Conservation (phyloP, 768 basidiomycete genomes). For the Naganishia vishniacii region DNA sequence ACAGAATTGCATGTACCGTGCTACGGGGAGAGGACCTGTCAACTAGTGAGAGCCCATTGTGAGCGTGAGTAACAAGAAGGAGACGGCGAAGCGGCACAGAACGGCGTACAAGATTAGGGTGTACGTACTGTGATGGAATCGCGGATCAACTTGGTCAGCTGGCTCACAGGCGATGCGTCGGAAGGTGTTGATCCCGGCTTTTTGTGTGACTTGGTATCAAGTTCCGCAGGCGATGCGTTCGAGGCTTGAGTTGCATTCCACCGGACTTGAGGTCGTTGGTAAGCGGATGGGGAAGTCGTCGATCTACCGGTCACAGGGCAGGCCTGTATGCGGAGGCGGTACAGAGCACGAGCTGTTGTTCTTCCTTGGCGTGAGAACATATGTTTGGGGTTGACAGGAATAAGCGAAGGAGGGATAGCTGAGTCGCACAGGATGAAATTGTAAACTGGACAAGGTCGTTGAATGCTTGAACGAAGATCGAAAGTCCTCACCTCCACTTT, state of each 20-base stretch:
- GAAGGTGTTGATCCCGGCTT: no score
- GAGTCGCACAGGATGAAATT: no score
- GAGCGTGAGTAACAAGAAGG: not conserved
- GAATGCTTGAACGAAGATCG: no score
- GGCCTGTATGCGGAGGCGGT: no score
- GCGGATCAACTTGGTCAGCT: conserved; percentile 62
- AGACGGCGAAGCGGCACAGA: no score
- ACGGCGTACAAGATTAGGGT: no score
- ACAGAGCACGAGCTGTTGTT: no score
- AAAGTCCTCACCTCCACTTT: no score
- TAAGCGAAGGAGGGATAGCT: no score
- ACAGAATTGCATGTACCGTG: conserved; percentile 87
- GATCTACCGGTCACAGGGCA: not conserved
- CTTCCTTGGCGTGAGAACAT: no score
- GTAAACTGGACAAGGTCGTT: no score
- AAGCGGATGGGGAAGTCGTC: not conserved
- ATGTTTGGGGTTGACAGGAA: no score
- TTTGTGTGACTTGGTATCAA: not conserved
- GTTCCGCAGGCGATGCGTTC: not conserved
- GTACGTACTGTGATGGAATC: conserved; percentile 65
- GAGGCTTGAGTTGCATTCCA: not conserved
- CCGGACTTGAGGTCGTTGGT: not conserved
- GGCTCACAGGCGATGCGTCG: conserved; percentile 17
- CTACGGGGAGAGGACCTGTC: conserved; percentile 79
- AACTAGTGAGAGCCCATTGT: conserved; percentile 53